A percentile compares a stretch with the other conserved stretches of the same genome.
phyloP scores from a whole-genome alignment of 768 basidiomycete genomes.

The Boletellus ananas region DNA sequence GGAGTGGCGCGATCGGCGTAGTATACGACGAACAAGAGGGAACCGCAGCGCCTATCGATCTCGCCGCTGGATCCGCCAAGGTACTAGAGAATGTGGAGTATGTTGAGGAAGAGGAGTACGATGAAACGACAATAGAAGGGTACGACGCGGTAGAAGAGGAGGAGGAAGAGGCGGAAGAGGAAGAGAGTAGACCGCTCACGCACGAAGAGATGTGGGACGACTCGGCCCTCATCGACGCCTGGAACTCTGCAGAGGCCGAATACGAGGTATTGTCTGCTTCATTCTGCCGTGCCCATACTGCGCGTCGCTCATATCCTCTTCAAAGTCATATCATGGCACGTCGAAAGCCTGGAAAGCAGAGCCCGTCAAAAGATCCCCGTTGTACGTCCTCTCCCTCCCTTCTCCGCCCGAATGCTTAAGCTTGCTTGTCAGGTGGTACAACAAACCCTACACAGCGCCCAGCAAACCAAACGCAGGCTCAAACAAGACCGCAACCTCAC shows the following conservation, averaged over 20 bases:
- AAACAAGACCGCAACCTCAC: neutral
- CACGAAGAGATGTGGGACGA: conserved; percentile 85
- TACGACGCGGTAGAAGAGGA: conserved; percentile 35
- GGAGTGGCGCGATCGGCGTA: conserved; percentile 21
- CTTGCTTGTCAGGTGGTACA: conserved; percentile 63
- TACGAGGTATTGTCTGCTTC: conserved; percentile 48
- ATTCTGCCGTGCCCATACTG: neutral
- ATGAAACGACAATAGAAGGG: conserved; percentile 16
- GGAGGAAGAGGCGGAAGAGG: conserved; percentile 37
- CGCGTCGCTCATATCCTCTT: neutral
- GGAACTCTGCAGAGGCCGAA: conserved; percentile 81
- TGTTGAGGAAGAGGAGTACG: conserved; percentile 18
- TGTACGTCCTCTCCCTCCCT: conserved; percentile 44
- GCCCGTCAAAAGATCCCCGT: conserved; percentile 63
- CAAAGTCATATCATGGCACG: conserved; percentile 60
- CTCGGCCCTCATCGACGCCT: conserved; percentile 75
- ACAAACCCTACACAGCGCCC: conserved; percentile 41
- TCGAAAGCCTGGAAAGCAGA: conserved; percentile 69
- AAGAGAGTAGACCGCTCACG: conserved; percentile 61
- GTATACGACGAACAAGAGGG: conserved; percentile 31
- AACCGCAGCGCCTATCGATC: neutral
- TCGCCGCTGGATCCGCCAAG: neutral
- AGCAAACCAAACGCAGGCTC: conserved; percentile 4
- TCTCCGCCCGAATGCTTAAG: neutral
- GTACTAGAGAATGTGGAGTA: neutral